Percentiles rank a stretch among this genome's conserved stretches.
These are phyloP conservation scores for Solanum hybrid DNA, from an alignment of 305 asterid species.

Conservation along the genomic window DNA sequence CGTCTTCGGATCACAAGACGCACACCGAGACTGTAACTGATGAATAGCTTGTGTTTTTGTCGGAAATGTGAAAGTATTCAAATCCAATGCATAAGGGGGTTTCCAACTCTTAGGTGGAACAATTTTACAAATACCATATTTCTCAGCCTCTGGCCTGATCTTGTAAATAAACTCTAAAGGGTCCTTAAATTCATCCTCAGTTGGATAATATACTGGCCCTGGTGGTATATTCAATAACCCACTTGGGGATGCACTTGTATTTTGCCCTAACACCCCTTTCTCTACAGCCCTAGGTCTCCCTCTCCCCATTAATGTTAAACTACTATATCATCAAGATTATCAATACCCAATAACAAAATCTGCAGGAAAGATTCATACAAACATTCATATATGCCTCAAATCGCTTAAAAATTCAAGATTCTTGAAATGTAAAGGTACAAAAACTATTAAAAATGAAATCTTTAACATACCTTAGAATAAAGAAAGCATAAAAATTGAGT, in stretches of 20 bases:
- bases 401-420: not conserved
- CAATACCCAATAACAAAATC: not conserved
- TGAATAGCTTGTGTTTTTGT: conserved; percentile 92
- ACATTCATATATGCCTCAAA: not conserved
- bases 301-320: conserved; percentile 44
- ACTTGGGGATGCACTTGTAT: conserved; percentile 21
- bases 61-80: conserved; percentile 62
- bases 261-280: conserved; percentile 58
- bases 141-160: conserved; percentile 97
- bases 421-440: not conserved
- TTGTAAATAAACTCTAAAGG: conserved; percentile 75
- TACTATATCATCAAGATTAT: not conserved
- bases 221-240: conserved; percentile 57
- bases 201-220: conserved; percentile 86
- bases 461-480: not conserved
- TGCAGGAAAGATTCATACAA: not conserved
- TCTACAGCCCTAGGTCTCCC: conserved; percentile 74
- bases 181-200: conserved; percentile 82
- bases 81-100: conserved; percentile 78
- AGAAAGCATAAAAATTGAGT: not conserved
- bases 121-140: conserved; percentile 86
- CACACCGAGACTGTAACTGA: conserved; percentile 80
- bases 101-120: conserved; percentile 84
- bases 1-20: conserved; percentile 79
- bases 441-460: not conserved